Evolutionary conservation across 441 rosid genomes (phyloP).

Genomic region (Metrosideros polymorpha): DNA sequence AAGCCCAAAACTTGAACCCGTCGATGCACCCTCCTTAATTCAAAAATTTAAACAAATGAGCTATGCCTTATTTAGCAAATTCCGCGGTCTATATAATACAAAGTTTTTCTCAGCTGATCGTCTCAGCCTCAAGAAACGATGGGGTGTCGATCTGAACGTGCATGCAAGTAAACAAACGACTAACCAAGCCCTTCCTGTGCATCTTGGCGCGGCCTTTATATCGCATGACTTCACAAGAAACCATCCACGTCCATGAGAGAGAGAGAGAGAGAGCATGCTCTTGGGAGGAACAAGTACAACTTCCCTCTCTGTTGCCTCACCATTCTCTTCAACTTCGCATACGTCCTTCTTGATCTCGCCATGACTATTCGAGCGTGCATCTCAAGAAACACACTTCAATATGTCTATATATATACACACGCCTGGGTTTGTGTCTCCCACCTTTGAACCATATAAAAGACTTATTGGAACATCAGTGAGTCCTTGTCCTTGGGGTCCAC

Average conservation of each 20-base stretch:
- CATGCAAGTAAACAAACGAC: background rate
- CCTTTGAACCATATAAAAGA: background rate
- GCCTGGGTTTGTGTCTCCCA: background rate
- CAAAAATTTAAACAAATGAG: background rate
- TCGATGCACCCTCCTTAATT: background rate
- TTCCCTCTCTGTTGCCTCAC: constrained; percentile 55
- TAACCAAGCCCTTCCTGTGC: background rate
- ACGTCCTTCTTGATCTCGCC: constrained; percentile 15
- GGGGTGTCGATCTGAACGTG: background rate
- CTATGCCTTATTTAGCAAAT: background rate
- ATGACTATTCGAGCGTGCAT: background rate
- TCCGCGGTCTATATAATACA: background rate
- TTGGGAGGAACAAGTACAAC: constrained; percentile 10
- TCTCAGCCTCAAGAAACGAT: background rate
- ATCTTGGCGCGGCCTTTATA: background rate
- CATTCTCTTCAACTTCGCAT: constrained; percentile 48
- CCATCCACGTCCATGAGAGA: background rate
- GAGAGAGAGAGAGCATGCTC: background rate
- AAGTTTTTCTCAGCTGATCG: background rate
- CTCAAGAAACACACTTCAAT: background rate
- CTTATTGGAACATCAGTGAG: background rate
- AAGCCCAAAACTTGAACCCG: background rate
- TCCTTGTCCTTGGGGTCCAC: background rate
- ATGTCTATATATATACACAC: background rate
- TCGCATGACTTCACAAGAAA: background rate